These are phyloP conservation scores for Orbilia brochopaga DNA, from an alignment of 2,329 filamentous ascomycete genomes.

Conservation along the genomic window DNA sequence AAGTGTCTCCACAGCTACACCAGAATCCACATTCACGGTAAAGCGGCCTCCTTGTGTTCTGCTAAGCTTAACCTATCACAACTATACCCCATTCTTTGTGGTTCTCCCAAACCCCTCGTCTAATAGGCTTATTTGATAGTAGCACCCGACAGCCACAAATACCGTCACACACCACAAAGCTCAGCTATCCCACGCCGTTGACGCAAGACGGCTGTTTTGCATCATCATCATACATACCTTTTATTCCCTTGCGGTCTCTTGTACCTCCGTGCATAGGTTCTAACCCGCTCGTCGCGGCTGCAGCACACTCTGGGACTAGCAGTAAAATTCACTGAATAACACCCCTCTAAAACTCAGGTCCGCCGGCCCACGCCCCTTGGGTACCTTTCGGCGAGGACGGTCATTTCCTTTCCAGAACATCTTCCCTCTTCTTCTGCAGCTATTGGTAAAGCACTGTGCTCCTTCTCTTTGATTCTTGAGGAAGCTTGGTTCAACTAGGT, in stretches of 20 bases:
- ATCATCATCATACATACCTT: conserved; percentile 45
- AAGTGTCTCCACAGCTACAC: conserved; percentile 26
- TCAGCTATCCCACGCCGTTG: conserved; percentile 46
- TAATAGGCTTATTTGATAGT: conserved; percentile 46
- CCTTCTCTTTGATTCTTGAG: conserved; percentile 13
- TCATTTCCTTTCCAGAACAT: conserved; percentile 36
- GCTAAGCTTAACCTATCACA: conserved; percentile 39
- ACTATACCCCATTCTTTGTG: conserved; percentile 29
- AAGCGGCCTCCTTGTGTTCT: conserved; percentile 32
- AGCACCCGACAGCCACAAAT: conserved; percentile 46
- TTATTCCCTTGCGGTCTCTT: conserved; percentile 22
- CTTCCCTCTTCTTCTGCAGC: conserved; percentile 11
- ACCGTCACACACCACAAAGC: conserved; percentile 48
- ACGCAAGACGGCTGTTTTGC: conserved; percentile 49
- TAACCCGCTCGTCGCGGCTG: conserved; percentile 45
- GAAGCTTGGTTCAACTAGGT: background rate
- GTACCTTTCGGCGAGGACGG: conserved; percentile 35
- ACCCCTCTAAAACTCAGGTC: conserved; percentile 25
- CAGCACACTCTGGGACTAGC: conserved; percentile 12
- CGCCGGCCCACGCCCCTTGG: conserved; percentile 42
- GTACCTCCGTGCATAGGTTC: conserved; percentile 23
- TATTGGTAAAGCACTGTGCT: conserved; percentile 18
- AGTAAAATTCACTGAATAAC: conserved; percentile 24
- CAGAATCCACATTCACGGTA: conserved; percentile 28
- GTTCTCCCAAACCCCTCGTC: conserved; percentile 47